A percentile compares a stretch with the other conserved stretches of the same genome.
These are phyloP conservation scores for Triticum timopheevii DNA, from an alignment of 176 grass and related monocot genomes.

Conservation along the genomic window DNA sequence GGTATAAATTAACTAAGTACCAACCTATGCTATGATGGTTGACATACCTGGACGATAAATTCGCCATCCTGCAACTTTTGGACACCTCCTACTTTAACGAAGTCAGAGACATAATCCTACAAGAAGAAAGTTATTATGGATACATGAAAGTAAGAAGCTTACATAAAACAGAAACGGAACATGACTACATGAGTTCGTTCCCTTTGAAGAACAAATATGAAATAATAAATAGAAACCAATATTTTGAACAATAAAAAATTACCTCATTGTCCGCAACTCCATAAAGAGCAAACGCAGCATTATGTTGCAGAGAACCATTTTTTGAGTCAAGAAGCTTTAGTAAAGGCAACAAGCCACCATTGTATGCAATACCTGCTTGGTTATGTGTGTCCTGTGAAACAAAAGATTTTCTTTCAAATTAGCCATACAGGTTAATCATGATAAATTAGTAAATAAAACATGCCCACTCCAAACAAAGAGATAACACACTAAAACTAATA, in stretches of 20 bases:
- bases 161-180: constrained; percentile 15
- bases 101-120: constrained; percentile 93
- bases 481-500: constrained; percentile 7
- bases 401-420: constrained; percentile 23
- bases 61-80: constrained; percentile 98
- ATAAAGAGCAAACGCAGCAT: constrained; percentile 99
- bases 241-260: constrained; percentile 17
- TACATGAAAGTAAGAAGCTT: constrained; percentile 25
- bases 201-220: neutral
- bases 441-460: neutral
- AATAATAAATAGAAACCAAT: neutral
- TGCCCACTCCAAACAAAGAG: neutral
- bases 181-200: constrained; percentile 16
- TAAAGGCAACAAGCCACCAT: constrained; percentile 90
- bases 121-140: constrained; percentile 30
- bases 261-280: constrained; percentile 99
- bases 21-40: neutral
- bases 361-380: constrained; percentile 99
- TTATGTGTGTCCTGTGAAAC: constrained; percentile 84
- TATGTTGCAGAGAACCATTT: constrained; percentile 98
- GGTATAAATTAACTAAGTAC: constrained; percentile 10
- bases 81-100: constrained; percentile 96
- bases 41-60: constrained; percentile 92
- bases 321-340: constrained; percentile 99
- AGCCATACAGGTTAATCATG: neutral